phyloP scores from a whole-genome alignment of 768 basidiomycete species.

The Xanthoconium stramineum region DNA sequence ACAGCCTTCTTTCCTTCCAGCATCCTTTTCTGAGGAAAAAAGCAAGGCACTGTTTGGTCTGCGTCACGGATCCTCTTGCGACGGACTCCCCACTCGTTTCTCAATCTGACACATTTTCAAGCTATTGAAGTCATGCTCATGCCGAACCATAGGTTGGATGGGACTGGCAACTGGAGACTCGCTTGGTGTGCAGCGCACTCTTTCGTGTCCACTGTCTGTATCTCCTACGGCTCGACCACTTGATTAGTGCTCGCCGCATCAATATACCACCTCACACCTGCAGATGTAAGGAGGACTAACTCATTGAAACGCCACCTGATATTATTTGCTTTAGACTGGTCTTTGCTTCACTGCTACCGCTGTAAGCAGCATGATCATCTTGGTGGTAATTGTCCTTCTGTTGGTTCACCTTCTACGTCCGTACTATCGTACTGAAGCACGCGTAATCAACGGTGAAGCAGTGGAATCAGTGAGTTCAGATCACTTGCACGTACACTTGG shows the following conservation, averaged over 20 bases:
- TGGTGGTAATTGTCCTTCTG: constrained; percentile 20
- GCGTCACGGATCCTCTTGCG: neutral
- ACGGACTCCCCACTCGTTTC: neutral
- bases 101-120: constrained; percentile 14
- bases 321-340: constrained; percentile 22
- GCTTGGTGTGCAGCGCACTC: constrained; percentile 26
- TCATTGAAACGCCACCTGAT: neutral
- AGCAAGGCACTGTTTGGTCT: constrained; percentile 14
- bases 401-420: constrained; percentile 29
- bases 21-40: constrained; percentile 27
- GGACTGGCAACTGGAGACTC: constrained; percentile 29
- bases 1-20: constrained; percentile 24
- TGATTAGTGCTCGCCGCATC: constrained; percentile 28
- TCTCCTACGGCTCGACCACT: constrained; percentile 8
- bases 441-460: neutral
- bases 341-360: constrained; percentile 19
- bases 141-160: constrained; percentile 16
- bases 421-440: constrained; percentile 15
- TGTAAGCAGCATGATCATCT: constrained; percentile 14
- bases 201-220: constrained; percentile 19
- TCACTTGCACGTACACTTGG: constrained; percentile 28
- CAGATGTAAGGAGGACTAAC: constrained; percentile 14
- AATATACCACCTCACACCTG: constrained; percentile 26
- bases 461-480: constrained; percentile 16
- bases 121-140: constrained; percentile 20